Evolutionary conservation across 1,284 basidiomycete species (phyloP).

Genomic region (Mycena citricolor): DNA sequence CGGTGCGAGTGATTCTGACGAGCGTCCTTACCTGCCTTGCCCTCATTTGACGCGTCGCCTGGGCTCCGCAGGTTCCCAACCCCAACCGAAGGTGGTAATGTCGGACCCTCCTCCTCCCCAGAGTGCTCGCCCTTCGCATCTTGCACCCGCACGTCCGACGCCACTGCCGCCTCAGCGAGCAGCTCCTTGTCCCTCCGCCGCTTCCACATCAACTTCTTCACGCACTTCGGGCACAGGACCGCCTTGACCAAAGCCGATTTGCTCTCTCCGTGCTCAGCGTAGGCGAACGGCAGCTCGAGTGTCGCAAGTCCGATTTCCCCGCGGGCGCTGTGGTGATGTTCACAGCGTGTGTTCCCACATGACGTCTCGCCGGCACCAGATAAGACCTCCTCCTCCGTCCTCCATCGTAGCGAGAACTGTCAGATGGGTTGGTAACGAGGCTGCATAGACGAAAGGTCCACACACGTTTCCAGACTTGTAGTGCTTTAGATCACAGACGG

Average conservation of each 20-base stretch:
- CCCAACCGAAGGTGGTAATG: no score
- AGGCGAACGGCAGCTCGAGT: conserved; percentile 86
- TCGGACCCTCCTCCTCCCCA: no score
- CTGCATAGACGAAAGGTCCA: conserved; percentile 7
- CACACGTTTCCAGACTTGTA: conserved; percentile 87
- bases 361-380: conserved; percentile 81
- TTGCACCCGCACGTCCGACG: no score
- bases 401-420: conserved; percentile 87
- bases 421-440: not conserved
- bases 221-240: conserved; percentile 76
- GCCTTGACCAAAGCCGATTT: conserved; percentile 89
- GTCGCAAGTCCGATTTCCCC: conserved; percentile 48
- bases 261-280: conserved; percentile 71
- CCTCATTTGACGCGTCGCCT: no score
- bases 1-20: no score
- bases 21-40: no score
- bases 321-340: conserved; percentile 53
- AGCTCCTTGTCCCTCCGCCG: conserved; percentile 62
- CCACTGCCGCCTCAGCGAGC: conserved; percentile 3
- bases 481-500: conserved; percentile 90
- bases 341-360: conserved; percentile 85
- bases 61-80: no score
- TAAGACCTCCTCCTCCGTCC: conserved; percentile 86
- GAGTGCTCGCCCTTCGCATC: no score
- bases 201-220: conserved; percentile 86